These are phyloP conservation scores for Zygnema cylindricum DNA, from an alignment of 139 green algal species.

Conservation along the genomic window DNA sequence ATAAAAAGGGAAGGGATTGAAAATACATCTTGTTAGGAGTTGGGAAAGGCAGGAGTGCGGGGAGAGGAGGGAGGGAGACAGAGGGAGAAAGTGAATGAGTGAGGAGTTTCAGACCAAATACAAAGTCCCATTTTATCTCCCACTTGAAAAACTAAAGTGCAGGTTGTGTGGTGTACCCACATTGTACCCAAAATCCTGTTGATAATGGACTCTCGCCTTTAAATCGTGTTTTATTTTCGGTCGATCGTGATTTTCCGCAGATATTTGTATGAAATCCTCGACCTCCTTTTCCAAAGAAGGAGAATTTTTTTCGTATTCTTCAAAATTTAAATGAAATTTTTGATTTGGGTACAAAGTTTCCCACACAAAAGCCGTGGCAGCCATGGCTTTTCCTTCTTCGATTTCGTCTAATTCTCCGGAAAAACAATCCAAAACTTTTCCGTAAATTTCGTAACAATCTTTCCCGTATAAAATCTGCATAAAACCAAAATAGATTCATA, in stretches of 20 bases:
- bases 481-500: background rate
- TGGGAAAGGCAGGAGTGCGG: too few relatives aligned
- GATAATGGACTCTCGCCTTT: background rate
- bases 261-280: background rate
- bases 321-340: background rate
- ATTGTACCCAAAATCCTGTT: background rate
- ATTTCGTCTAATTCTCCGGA: background rate
- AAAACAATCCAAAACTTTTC: background rate
- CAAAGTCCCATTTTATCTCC: too few relatives aligned
- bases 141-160: too few relatives aligned
- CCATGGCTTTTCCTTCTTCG: background rate
- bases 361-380: background rate
- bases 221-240: background rate
- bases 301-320: background rate
- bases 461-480: constrained; percentile 31
- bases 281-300: background rate
- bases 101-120: too few relatives aligned
- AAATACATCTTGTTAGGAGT: too few relatives aligned
- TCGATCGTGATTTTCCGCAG: background rate
- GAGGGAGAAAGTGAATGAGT: too few relatives aligned
- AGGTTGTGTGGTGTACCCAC: too few relatives aligned
- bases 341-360: background rate
- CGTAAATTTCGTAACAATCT: constrained; percentile 27
- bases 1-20: too few relatives aligned
- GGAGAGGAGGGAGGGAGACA: too few relatives aligned